Evolutionary conservation across 2,329 filamentous ascomycete genomes (phyloP).

Genomic region (Ophiostoma sp.): DNA sequence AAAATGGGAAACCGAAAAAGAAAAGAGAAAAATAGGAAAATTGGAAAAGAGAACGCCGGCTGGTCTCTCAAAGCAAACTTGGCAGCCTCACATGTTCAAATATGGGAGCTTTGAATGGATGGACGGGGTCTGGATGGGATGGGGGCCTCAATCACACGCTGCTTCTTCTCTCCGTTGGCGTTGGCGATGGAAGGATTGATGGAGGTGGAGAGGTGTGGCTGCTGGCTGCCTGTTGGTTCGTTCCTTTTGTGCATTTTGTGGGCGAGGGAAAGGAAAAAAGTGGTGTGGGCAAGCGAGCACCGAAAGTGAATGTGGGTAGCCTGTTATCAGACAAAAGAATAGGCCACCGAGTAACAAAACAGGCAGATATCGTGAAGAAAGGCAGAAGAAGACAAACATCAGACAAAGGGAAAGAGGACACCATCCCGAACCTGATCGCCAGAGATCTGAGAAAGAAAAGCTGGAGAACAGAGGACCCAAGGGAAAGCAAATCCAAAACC

Average conservation of each 20-base stretch:
- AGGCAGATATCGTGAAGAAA: background rate
- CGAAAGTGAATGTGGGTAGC: background rate
- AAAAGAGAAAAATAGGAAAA: background rate
- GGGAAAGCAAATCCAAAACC: background rate
- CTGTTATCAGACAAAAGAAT: background rate
- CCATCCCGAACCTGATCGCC: background rate
- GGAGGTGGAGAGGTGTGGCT: background rate
- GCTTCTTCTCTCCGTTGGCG: background rate
- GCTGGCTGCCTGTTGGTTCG: background rate
- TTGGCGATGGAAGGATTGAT: background rate
- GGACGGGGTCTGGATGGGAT: background rate
- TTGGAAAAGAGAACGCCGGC: background rate
- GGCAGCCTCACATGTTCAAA: slow-evolving; percentile 12
- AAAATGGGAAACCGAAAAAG: too few species aligned
- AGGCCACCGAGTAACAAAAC: slow-evolving; percentile 2
- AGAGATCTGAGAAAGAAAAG: background rate
- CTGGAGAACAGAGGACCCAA: background rate
- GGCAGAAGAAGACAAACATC: background rate
- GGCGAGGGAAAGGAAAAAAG: background rate
- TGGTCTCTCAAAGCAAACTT: background rate
- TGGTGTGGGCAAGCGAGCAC: background rate
- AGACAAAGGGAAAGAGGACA: background rate
- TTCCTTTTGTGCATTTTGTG: background rate
- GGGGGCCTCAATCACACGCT: slow-evolving; percentile 2
- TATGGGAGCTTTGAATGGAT: background rate